Base-by-base conservation (phyloP, 2,329 filamentous ascomycete genomes). In the Arthroderma sp. region DNA sequence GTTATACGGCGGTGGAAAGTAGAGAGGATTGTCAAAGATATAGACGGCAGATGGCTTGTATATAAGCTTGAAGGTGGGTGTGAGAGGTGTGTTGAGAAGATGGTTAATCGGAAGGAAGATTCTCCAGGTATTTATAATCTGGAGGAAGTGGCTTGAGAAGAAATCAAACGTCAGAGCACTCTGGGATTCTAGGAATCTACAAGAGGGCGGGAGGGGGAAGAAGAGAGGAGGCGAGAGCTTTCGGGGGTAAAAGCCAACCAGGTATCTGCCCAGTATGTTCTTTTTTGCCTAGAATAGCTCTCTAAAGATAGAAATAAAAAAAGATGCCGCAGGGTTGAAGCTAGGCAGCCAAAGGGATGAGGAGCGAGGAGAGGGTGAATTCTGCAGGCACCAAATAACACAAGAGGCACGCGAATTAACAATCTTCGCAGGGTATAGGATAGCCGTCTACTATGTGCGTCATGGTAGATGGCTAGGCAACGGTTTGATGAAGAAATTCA, bases 41-140 rank as follows among this genome's bases (percentile, higher is more conserved):
- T 17, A 51, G 44, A 51, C 25, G 17, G 44, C 11, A 51, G 44
- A 51, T 19, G 28, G 44, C 44, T 51, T 51, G n/a, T 51, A 51
- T 51, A 31, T 33, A 51, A 51, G 44, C 25, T 51, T 33, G 23
- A 33, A 25, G 17, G 21, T 21, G 23, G 23, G 44, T 6, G 44
- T 31, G 23, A 33, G 13, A 51, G n/a, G 15, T 51, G 44, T 33
- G 44, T 31, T 31, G 23, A 51, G 44, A 51, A 33, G 25, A 17
- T 9, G 9, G 44, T 33, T 17, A 19, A 51, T 51, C 28, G 28
- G 23, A 17, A 51, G 44, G 44, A 51, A 51, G 44, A 51, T n/a
- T 31, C 44, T 51, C 44, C 44, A 51, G 44, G 44, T 51, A 51
- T 51, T 31, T 51, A 51, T 51, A 51, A 31, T 51, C 44, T 51